Base-by-base conservation (phyloP, 257 asterid species). In the Solanum rostratum region DNA sequence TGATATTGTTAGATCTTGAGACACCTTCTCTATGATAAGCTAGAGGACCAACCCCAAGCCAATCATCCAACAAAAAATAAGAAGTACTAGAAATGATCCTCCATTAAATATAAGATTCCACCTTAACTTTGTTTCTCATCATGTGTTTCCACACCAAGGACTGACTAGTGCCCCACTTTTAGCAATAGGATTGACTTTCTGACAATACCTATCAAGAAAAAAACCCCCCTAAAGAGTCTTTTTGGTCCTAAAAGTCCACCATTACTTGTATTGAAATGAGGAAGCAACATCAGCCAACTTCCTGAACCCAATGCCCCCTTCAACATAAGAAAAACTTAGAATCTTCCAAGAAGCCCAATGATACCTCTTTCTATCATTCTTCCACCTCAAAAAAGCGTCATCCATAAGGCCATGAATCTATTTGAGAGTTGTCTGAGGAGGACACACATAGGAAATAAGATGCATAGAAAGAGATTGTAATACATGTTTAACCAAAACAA, bases 11-110 rank as follows among this genome's bases (percentile, higher is more conserved):
- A 0, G 3, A 3, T 3, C 5, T 49, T 1, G 13, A 11, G 1
- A 0, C 13, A 1, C 4, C 15, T 3, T 0, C 1, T 0, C 2
- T 11, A 49, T 3, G 1, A 0, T 6, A 0, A 0, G 29, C 65
- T 2, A 57, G 2, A 3, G 15, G 29, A 7, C 6, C 65, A 1
- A 20, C 6, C 1, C 29, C 29, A 7, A 57, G 2, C 14, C 14
- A 20, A 9, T 57, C 5, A n/a, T n/a, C 29, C 65, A 14, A 57
- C 65, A 2, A 20, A 18, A 57, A 57, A 0, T 0, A 2, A 6
- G 5, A 8, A 0, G 2, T 19, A 2, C 29, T 2, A 2, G 14
- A 57, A 0, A 7, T 6, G 0, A 57, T 7, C 9, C 0, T 57
- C 65, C 13, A n/a, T 0, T 20, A 14, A 0, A 57, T 57, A 2